Conservation (phyloP, 805 yeast genomes). For the Starmera dryadoides region DNA sequence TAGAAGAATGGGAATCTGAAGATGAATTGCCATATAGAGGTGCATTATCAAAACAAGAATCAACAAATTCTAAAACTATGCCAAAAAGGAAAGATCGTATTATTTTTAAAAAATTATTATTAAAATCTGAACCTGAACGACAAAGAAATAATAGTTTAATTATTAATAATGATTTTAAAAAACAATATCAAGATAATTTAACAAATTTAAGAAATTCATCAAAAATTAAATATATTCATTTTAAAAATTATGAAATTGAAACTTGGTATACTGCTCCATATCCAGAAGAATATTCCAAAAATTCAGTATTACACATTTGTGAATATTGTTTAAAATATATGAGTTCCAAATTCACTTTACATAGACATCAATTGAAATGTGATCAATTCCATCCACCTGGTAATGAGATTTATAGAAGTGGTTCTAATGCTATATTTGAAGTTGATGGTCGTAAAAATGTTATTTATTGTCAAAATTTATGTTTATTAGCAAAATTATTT, state of each 20-base stretch:
- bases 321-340: constrained; percentile 79
- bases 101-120: constrained; percentile 35
- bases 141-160: constrained; percentile 27
- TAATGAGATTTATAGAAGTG: constrained; percentile 78
- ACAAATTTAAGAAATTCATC: constrained; percentile 8
- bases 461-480: constrained; percentile 80
- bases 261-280: constrained; percentile 94
- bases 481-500: constrained; percentile 83
- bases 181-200: neutral
- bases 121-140: constrained; percentile 32
- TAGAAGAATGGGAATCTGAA: constrained; percentile 20
- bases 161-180: constrained; percentile 11
- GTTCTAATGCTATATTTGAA: constrained; percentile 70
- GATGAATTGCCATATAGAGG: constrained; percentile 65
- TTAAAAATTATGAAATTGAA: constrained; percentile 67
- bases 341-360: constrained; percentile 56
- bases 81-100: constrained; percentile 48
- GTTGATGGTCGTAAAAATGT: constrained; percentile 85
- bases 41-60: constrained; percentile 48
- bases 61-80: constrained; percentile 51
- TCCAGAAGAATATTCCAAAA: constrained; percentile 73
- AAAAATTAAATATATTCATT: constrained; percentile 46
- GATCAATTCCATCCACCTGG: constrained; percentile 77
- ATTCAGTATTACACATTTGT: constrained; percentile 64
- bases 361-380: constrained; percentile 75